These are phyloP conservation scores for Phytopythium helicoides DNA, from an alignment of 352 stramenopile species.

Conservation along the genomic window DNA sequence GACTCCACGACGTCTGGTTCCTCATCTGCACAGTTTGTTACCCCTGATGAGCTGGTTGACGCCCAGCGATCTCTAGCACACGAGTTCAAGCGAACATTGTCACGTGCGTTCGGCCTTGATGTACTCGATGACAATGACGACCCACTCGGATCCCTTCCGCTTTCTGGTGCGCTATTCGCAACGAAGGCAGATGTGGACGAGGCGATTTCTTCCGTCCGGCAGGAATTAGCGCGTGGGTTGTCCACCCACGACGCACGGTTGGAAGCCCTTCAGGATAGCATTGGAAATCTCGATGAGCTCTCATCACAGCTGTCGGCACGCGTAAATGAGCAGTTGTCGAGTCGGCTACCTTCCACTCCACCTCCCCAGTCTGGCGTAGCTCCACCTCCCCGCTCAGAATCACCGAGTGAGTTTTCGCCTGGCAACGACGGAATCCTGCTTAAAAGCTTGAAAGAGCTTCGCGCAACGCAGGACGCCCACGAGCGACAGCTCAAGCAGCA, in stretches of 20 bases:
- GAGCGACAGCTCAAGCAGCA: constrained; percentile 44
- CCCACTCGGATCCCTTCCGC: constrained; percentile 9
- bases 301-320: constrained; percentile 5
- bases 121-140: constrained; percentile 9
- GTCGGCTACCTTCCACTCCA: not conserved
- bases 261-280: constrained; percentile 25
- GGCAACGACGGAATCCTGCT: constrained; percentile 21
- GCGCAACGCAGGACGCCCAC: constrained; percentile 35
- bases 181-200: constrained; percentile 39
- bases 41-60: constrained; percentile 39
- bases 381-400: not conserved
- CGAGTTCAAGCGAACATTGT: constrained; percentile 42
- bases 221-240: constrained; percentile 31
- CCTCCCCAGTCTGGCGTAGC: not conserved
- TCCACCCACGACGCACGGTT: constrained; percentile 34
- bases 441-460: constrained; percentile 48
- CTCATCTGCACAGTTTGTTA: constrained; percentile 25
- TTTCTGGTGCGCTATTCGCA: constrained; percentile 32
- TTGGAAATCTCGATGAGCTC: constrained; percentile 27
- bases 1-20: too few relatives aligned
- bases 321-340: constrained; percentile 3
- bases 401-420: not conserved
- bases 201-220: constrained; percentile 41
- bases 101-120: constrained; percentile 36
- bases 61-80: constrained; percentile 44